phyloP scores from a whole-genome alignment of 2,329 filamentous ascomycete genomes.

The Leptographium radiaticola region DNA sequence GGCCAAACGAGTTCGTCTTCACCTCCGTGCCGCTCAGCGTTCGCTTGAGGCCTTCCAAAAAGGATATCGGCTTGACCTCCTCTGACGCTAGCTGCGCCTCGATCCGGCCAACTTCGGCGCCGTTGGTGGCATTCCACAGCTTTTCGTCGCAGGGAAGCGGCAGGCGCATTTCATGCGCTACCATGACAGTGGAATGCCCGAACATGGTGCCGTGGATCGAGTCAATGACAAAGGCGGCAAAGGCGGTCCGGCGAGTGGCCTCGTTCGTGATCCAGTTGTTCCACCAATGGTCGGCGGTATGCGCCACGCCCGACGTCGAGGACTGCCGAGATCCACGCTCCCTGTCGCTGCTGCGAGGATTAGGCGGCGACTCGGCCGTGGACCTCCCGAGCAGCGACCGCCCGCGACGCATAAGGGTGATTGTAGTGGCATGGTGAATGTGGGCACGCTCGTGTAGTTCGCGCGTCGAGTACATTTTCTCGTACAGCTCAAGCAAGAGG shows the following conservation, averaged over 20 bases:
- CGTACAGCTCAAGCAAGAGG: slow-evolving; percentile 79
- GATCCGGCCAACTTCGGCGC: slow-evolving; percentile 71
- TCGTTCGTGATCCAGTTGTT: slow-evolving; percentile 92
- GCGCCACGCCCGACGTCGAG: slow-evolving; percentile 45
- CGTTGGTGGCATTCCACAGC: slow-evolving; percentile 81
- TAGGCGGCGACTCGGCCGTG: slow-evolving; percentile 71
- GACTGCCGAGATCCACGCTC: slow-evolving; percentile 45
- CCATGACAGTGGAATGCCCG: slow-evolving; percentile 93
- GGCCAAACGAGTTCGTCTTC: slow-evolving; percentile 83
- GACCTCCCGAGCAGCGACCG: slow-evolving; percentile 81
- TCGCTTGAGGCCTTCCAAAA: slow-evolving; percentile 80
- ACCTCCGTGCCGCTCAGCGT: slow-evolving; percentile 79
- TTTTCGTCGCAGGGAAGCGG: slow-evolving; percentile 86
- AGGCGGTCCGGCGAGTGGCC: slow-evolving; percentile 76
- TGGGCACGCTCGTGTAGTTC: slow-evolving; percentile 88
- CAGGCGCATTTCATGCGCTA: slow-evolving; percentile 85
- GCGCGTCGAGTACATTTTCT: slow-evolving; percentile 95
- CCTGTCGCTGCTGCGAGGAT: slow-evolving; percentile 52
- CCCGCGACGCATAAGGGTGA: slow-evolving; percentile 89
- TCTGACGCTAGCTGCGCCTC: slow-evolving; percentile 70
- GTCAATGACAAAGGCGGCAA: slow-evolving; percentile 89
- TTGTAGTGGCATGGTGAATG: slow-evolving; percentile 90
- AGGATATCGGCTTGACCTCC: slow-evolving; percentile 72
- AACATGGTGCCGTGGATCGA: slow-evolving; percentile 97
- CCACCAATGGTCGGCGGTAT: slow-evolving; percentile 84